phyloP scores from a whole-genome alignment of 2,329 filamentous ascomycete genomes.

The Diaporthe helianthi region DNA sequence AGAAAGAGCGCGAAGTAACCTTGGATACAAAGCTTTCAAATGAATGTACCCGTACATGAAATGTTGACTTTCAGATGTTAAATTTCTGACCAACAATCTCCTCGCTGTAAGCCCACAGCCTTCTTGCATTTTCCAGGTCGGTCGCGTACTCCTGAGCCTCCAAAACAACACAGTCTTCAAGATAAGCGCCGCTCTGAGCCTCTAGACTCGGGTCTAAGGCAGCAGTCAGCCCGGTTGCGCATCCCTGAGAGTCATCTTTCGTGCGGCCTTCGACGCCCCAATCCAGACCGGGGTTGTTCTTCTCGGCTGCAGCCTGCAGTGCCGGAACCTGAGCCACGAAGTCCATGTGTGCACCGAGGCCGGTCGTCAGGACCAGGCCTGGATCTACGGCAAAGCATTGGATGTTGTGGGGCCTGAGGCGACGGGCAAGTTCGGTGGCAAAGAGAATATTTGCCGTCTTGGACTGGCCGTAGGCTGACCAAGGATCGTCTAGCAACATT shows the following conservation, averaged over 20 bases:
- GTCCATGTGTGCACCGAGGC: slow-evolving; percentile 7
- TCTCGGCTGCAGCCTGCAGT: background rate
- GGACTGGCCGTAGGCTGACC: slow-evolving; percentile 41
- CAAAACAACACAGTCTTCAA: slow-evolving; percentile 9
- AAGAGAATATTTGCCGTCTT: slow-evolving; percentile 43
- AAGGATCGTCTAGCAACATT: slow-evolving; percentile 13
- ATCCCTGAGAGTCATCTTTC: slow-evolving; percentile 38
- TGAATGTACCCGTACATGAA: too few species aligned
- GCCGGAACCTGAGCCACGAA: background rate
- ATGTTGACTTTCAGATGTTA: background rate
- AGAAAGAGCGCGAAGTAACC: rapidly evolving
- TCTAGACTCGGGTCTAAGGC: slow-evolving; percentile 22
- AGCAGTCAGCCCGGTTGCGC: slow-evolving; percentile 38
- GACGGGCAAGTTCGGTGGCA: slow-evolving; percentile 36
- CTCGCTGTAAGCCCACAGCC: slow-evolving; percentile 50
- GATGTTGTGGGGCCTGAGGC: slow-evolving; percentile 25
- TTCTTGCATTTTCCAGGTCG: slow-evolving; percentile 47
- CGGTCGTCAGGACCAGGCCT: slow-evolving; percentile 4
- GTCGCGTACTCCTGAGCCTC: slow-evolving; percentile 1
- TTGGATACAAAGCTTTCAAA: background rate
- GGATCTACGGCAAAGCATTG: slow-evolving; percentile 25
- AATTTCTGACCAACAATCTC: slow-evolving; percentile 34
- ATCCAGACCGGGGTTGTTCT: background rate
- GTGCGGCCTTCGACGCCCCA: slow-evolving; percentile 4
- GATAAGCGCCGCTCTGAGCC: background rate